Percentiles rank a stretch among this genome's conserved stretches.
Evolutionary conservation across 176 grass and related monocot genomes (phyloP).

Genomic region (Areca catechu): DNA sequence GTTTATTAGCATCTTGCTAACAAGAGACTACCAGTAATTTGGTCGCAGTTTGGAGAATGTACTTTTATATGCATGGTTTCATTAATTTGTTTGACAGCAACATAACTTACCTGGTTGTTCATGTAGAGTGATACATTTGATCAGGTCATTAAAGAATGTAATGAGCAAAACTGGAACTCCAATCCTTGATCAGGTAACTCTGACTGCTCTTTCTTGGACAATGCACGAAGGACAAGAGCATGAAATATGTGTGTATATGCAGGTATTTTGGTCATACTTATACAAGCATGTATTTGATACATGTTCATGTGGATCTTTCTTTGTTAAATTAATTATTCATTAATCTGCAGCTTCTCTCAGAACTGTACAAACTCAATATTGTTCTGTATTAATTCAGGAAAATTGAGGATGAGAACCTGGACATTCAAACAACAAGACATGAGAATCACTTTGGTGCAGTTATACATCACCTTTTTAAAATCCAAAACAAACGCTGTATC

Average conservation of each 20-base stretch:
- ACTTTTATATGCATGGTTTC: too few relatives aligned
- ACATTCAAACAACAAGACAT: slow-evolving; percentile 14
- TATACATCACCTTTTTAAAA: slow-evolving; percentile 84
- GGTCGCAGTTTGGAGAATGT: too few relatives aligned
- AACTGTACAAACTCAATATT: background rate
- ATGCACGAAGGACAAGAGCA: too few relatives aligned
- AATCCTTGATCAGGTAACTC: slow-evolving; percentile 62
- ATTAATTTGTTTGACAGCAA: too few relatives aligned
- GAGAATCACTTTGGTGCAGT: slow-evolving; percentile 83
- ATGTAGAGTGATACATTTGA: slow-evolving; percentile 74
- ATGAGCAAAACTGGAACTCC: slow-evolving; percentile 78
- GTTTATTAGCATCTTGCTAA: too few relatives aligned
- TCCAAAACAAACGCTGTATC: slow-evolving; percentile 90
- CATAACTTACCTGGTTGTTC: background rate
- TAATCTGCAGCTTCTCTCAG: background rate
- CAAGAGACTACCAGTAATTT: too few relatives aligned
- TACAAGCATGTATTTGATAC: too few relatives aligned
- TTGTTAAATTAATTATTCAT: background rate
- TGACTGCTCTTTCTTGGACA: slow-evolving; percentile 1
- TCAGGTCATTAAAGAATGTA: slow-evolving; percentile 77
- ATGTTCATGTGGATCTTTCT: too few relatives aligned
- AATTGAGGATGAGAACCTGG: slow-evolving; percentile 76
- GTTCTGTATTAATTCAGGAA: slow-evolving; percentile 34
- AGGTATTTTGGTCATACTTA: too few relatives aligned
- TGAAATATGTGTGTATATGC: too few relatives aligned